phyloP scores from a whole-genome alignment of 2,329 filamentous ascomycete genomes.

The Hymenoscyphus salicellus region DNA sequence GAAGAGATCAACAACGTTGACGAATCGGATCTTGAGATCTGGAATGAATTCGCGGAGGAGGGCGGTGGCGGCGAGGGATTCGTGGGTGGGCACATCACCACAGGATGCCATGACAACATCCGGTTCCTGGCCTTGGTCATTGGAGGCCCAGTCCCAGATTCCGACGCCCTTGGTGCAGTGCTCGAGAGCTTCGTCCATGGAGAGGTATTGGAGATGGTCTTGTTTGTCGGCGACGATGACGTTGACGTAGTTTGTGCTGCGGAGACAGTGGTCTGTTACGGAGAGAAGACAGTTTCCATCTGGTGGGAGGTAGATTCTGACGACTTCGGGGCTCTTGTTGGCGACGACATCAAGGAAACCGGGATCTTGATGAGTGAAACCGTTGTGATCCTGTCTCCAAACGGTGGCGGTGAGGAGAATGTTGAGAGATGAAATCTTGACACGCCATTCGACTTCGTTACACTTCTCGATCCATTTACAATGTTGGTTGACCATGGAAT shows the following conservation, averaged over 20 bases:
- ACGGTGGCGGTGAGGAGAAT: constrained; percentile 76
- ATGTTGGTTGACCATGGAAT: constrained; percentile 77
- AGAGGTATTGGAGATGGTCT: constrained; percentile 71
- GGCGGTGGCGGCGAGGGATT: constrained; percentile 71
- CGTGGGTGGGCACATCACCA: constrained; percentile 71
- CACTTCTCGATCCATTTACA: constrained; percentile 85
- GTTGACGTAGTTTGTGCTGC: constrained; percentile 75
- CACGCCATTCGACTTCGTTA: constrained; percentile 74
- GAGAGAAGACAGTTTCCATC: constrained; percentile 77
- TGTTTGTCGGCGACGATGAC: constrained; percentile 79
- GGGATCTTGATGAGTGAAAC: constrained; percentile 78
- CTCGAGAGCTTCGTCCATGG: constrained; percentile 67
- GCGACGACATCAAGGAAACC: constrained; percentile 76
- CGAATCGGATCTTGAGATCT: constrained; percentile 70
- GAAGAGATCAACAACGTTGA: constrained; percentile 80
- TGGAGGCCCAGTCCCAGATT: constrained; percentile 75
- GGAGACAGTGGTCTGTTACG: constrained; percentile 72
- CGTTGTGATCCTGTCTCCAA: constrained; percentile 81
- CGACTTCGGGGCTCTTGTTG: constrained; percentile 77
- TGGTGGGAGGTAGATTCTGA: constrained; percentile 76
- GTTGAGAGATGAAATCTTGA: constrained; percentile 71
- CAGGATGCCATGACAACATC: constrained; percentile 75
- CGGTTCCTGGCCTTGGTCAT: constrained; percentile 64
- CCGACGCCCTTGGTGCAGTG: constrained; percentile 78
- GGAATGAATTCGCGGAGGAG: constrained; percentile 70